Conservation (phyloP, 805 yeast genomes). For the Hanseniaspora occidentalis region DNA sequence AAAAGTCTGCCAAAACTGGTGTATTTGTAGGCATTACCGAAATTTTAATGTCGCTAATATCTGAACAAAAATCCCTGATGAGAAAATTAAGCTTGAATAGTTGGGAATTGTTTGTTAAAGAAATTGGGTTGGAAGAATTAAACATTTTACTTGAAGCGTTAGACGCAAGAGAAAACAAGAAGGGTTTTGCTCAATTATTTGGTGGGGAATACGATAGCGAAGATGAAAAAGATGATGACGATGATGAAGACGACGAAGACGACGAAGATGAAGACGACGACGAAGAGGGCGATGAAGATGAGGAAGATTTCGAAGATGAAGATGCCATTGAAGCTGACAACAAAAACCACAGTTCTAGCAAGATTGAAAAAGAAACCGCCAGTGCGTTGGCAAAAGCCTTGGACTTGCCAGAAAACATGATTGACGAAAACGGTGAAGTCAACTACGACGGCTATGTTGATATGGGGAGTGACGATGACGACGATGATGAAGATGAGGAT, state of each 20-base stretch:
- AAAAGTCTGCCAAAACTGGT: constrained; percentile 26
- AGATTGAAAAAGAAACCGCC: constrained; percentile 42
- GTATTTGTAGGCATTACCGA: constrained; percentile 43
- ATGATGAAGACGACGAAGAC: constrained; percentile 18
- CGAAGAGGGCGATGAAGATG: constrained; percentile 20
- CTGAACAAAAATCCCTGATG: constrained; percentile 45
- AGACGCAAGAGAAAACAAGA: constrained; percentile 59
- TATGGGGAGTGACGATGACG: constrained; percentile 26
- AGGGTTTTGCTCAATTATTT: constrained; percentile 68
- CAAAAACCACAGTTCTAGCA: constrained; percentile 29
- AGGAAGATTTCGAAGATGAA: constrained; percentile 21
- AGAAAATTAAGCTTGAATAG: constrained; percentile 43
- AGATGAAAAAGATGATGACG: constrained; percentile 25
- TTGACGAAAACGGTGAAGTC: constrained; percentile 31
- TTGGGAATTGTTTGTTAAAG: constrained; percentile 43
- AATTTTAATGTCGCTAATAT: constrained; percentile 41
- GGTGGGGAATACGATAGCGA: constrained; percentile 42
- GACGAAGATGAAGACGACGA: constrained; percentile 25
- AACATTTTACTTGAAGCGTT: constrained; percentile 42
- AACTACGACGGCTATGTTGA: constrained; percentile 34
- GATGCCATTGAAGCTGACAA: constrained; percentile 21
- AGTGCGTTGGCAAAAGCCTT: constrained; percentile 58
- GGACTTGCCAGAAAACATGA: constrained; percentile 43
- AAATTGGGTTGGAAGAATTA: constrained; percentile 33
- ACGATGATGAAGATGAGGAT: constrained; percentile 42